A percentile compares a stretch with the other conserved stretches of the same genome.
Evolutionary conservation across 176 grass and related monocot genomes (phyloP).

Genomic region (Urochloa ruziziensis): DNA sequence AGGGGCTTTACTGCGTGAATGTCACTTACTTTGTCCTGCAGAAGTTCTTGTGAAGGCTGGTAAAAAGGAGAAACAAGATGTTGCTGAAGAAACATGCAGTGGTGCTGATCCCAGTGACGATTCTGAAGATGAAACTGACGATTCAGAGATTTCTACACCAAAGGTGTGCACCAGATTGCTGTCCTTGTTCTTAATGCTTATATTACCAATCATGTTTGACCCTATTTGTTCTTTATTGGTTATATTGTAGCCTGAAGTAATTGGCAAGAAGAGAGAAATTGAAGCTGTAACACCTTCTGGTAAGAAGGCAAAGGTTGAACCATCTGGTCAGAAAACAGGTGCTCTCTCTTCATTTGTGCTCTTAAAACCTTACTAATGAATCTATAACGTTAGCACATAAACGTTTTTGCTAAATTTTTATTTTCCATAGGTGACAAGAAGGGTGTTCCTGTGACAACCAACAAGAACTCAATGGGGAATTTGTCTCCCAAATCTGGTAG

Average conservation of each 20-base stretch:
- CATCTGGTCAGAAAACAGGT: slow-evolving; percentile 47
- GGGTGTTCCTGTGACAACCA: slow-evolving; percentile 41
- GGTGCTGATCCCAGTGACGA: slow-evolving; percentile 5
- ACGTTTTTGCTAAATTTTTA: not conserved
- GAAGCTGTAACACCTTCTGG: slow-evolving; percentile 44
- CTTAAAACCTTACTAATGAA: not conserved
- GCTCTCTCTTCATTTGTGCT: not conserved
- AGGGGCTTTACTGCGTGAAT: too few species aligned
- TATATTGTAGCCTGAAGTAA: slow-evolving; percentile 39
- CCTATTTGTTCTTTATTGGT: not conserved
- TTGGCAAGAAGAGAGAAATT: slow-evolving; percentile 55
- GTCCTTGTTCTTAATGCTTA: not conserved
- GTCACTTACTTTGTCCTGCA: slow-evolving; percentile 14
- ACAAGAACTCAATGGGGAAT: slow-evolving; percentile 34
- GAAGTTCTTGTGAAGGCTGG: not conserved
- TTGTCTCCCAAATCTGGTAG: slow-evolving; percentile 60
- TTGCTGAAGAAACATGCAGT: not conserved
- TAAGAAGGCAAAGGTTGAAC: slow-evolving; percentile 69
- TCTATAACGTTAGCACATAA: not conserved
- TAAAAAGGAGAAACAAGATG: slow-evolving; percentile 10
- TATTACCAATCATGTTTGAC: slow-evolving; percentile 5
- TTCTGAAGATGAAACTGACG: slow-evolving; percentile 8
- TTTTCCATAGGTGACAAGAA: slow-evolving; percentile 55
- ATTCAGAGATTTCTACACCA: slow-evolving; percentile 35
- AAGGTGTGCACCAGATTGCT: slow-evolving; percentile 42